A percentile compares a stretch with the other conserved stretches of the same genome.
These are phyloP conservation scores for Acer negundo DNA, from an alignment of 345 rosid species.

Conservation along the genomic window DNA sequence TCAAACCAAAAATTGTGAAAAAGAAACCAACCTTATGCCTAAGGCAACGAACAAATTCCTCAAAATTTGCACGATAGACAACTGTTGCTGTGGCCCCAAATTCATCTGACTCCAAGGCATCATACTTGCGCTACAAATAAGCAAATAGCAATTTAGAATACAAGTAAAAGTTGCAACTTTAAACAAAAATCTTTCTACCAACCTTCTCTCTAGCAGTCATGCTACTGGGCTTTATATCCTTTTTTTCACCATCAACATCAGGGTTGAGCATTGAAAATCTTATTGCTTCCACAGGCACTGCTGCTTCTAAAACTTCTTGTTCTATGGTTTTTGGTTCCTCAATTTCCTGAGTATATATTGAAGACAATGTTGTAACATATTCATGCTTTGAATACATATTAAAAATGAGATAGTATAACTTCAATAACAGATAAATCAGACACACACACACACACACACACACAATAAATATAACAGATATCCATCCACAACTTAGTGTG, in stretches of 20 bases:
- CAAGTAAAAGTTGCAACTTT: constrained; percentile 12
- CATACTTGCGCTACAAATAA: constrained; percentile 58
- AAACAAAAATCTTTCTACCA: constrained; percentile 24
- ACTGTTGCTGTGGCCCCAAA: constrained; percentile 32
- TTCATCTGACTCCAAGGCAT: constrained; percentile 41
- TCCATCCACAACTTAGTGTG: not conserved
- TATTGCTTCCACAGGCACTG: constrained; percentile 63
- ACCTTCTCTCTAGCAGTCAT: constrained; percentile 65
- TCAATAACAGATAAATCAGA: not conserved
- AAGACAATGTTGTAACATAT: constrained; percentile 2
- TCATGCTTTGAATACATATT: not conserved
- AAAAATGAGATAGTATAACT: not conserved
- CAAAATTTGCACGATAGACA: constrained; percentile 86
- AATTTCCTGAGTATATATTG: constrained; percentile 37
- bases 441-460: not conserved
- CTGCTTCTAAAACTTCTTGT: constrained; percentile 69
- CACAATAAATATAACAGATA: not conserved
- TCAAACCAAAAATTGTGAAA: not conserved
- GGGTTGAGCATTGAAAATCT: constrained; percentile 56
- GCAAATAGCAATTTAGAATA: constrained; percentile 25
- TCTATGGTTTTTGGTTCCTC: constrained; percentile 52
- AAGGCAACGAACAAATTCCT: constrained; percentile 67
- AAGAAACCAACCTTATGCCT: constrained; percentile 75
- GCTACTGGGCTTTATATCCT: constrained; percentile 21
- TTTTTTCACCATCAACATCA: constrained; percentile 34